phyloP scores from a whole-genome alignment of 2,329 filamentous ascomycete species.

The Shiraia sp. region DNA sequence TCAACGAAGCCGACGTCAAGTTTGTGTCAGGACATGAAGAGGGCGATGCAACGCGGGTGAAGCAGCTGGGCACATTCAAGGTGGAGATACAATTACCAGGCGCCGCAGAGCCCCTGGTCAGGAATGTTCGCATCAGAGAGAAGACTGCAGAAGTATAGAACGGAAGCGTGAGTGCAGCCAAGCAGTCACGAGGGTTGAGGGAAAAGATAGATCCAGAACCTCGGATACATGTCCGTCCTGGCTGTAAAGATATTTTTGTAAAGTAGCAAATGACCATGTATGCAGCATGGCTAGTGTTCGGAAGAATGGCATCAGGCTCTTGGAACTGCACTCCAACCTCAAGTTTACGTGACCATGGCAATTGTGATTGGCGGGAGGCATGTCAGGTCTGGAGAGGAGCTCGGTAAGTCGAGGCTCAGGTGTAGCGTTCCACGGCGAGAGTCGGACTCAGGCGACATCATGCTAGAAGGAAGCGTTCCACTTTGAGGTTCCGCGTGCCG shows the following conservation, averaged over 20 bases:
- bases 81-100: slow-evolving; percentile 57
- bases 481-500: slow-evolving; percentile 29
- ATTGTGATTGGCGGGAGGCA: slow-evolving; percentile 27
- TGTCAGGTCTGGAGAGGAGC: slow-evolving; percentile 11
- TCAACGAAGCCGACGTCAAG: slow-evolving; percentile 55
- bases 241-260: slow-evolving; percentile 22
- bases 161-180: background rate
- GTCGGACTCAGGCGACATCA: slow-evolving; percentile 26
- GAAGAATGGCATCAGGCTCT: background rate
- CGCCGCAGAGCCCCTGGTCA: slow-evolving; percentile 41
- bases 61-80: slow-evolving; percentile 57
- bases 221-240: slow-evolving; percentile 18
- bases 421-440: slow-evolving; percentile 35
- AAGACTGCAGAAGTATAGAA: slow-evolving; percentile 27
- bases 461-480: slow-evolving; percentile 16
- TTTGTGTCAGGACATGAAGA: slow-evolving; percentile 50
- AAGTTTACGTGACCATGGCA: no score
- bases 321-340: background rate
- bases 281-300: background rate
- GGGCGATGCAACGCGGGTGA: slow-evolving; percentile 51
- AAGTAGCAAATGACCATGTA: no score
- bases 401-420: slow-evolving; percentile 30
- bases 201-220: slow-evolving; percentile 7
- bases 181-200: slow-evolving; percentile 6
- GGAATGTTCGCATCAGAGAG: slow-evolving; percentile 38